phyloP scores from a whole-genome alignment of 2,329 filamentous ascomycete genomes.

The Gliomastix tumulicola region DNA sequence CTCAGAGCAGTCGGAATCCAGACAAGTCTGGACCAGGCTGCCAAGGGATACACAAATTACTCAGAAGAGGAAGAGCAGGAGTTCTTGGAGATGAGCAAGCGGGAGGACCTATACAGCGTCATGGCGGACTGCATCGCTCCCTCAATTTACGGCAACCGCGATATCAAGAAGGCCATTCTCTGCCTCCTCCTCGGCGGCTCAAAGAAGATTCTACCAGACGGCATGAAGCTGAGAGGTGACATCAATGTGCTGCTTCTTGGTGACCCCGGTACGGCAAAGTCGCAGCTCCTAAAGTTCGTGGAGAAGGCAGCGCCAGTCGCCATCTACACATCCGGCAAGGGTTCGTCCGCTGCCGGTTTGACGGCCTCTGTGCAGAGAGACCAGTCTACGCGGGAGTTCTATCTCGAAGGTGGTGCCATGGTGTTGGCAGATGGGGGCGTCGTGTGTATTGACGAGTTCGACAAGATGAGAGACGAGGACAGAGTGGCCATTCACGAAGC shows the following conservation, averaged over 20 bases:
- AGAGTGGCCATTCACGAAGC: slow-evolving; percentile 97
- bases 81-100: slow-evolving; percentile 81
- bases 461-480: slow-evolving; percentile 99
- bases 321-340: slow-evolving; percentile 98
- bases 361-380: slow-evolving; percentile 96
- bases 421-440: slow-evolving; percentile 94
- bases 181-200: slow-evolving; percentile 91
- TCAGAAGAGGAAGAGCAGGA: slow-evolving; percentile 96
- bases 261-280: slow-evolving; percentile 96
- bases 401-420: slow-evolving; percentile 97
- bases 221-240: slow-evolving; percentile 95
- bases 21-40: slow-evolving; percentile 81
- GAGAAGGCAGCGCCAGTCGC: slow-evolving; percentile 94
- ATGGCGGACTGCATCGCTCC: slow-evolving; percentile 92
- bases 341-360: slow-evolving; percentile 93
- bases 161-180: slow-evolving; percentile 96
- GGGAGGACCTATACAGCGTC: slow-evolving; percentile 84
- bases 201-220: slow-evolving; percentile 95
- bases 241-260: slow-evolving; percentile 96
- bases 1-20: slow-evolving; percentile 88
- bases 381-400: slow-evolving; percentile 87
- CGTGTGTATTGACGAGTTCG: slow-evolving; percentile 98
- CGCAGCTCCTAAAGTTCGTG: slow-evolving; percentile 93
- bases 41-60: slow-evolving; percentile 77
- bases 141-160: slow-evolving; percentile 90